A percentile compares a stretch with the other conserved stretches of the same genome.
Conservation (phyloP, 1,139 yeast species). For the Zygoascus sp. region DNA sequence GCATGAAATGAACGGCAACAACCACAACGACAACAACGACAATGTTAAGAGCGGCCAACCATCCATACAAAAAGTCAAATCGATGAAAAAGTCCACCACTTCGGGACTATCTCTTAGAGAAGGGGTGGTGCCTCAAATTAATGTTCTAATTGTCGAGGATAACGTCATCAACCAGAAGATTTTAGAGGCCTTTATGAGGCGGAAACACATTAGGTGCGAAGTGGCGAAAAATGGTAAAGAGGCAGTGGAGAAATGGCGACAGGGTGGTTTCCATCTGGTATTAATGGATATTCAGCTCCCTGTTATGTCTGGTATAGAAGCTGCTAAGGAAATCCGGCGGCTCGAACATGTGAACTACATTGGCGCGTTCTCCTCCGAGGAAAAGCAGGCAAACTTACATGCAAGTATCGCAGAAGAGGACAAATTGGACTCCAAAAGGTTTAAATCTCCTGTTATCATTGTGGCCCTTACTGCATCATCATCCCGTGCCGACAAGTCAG, state of each 20-base stretch:
- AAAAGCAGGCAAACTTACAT: conserved; percentile 15
- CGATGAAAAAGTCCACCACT: conserved; percentile 11
- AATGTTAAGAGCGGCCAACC: background rate
- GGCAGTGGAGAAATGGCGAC: conserved; percentile 87
- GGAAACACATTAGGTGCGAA: conserved; percentile 78
- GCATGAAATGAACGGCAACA: background rate
- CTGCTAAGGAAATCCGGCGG: conserved; percentile 81
- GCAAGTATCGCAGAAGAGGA: conserved; percentile 37
- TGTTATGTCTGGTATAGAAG: conserved; percentile 88
- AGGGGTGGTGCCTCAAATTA: conserved; percentile 62
- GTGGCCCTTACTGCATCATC: conserved; percentile 95
- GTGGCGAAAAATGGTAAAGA: conserved; percentile 90
- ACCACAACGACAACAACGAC: background rate
- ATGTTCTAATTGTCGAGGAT: conserved; percentile 92
- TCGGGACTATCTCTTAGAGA: conserved; percentile 26
- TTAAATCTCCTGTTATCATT: conserved; percentile 88
- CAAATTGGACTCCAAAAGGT: conserved; percentile 52
- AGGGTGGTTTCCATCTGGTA: conserved; percentile 87
- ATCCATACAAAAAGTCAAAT: conserved; percentile 8
- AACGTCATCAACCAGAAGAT: conserved; percentile 91
- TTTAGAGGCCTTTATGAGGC: conserved; percentile 83
- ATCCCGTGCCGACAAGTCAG: conserved; percentile 78
- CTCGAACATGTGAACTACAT: conserved; percentile 76
- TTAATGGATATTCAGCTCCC: conserved; percentile 95
- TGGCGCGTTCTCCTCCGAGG: conserved; percentile 60